Evolutionary conservation across 1,284 basidiomycete genomes (phyloP), one percentile per base, ranked within the genome.

Genomic region (Puccinia coronata): DNA sequence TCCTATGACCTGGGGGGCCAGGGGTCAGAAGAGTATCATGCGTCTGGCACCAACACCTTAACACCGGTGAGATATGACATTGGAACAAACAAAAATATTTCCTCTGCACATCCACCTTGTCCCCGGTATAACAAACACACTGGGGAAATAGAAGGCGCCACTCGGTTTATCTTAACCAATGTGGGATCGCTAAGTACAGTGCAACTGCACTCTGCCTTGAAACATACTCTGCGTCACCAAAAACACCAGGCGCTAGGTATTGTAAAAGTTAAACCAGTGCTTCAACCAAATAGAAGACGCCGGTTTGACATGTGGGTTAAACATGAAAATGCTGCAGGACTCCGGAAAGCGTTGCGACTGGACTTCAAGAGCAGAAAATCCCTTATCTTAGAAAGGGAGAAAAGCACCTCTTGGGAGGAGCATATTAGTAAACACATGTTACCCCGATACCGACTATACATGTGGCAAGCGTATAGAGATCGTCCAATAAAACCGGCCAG

Each of bases 251-350:
- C 8, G 9, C 12, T 43, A 25, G 65, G 34, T 14, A 69, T 69
- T 28, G 16, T 69, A 5, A 69, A 69, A 47, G n/a, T 69, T 25
- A 47, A 25, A 47, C 34, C 65, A 14, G n/a, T 69, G 2, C 39
- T 69, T 0, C 65, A 69, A 28, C 65, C 65, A 1, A 69, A 69
- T 69, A 41, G 65, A n/a, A 31, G 43, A 47, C 41, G 65, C 25
- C 41, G 65, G 16, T 69, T 69, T 69, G 65, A 69, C 12, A 12
- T 69, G 47, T 69, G 65, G 65, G n/a, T 69, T 12, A 69, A 69
- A 43, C 20, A 69, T 41, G 65, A 69, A 18, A 25, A 6, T 2
- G 14, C 43, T 14, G 43, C 43, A 47, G 65, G 65, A 16, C n/a
- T 69, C 9, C 65, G 47, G 47, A 69, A 25, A 28, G 23, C 36